Evolutionary conservation across 2,329 filamentous ascomycete genomes (phyloP).

Genomic region (Fusarium domesticum): DNA sequence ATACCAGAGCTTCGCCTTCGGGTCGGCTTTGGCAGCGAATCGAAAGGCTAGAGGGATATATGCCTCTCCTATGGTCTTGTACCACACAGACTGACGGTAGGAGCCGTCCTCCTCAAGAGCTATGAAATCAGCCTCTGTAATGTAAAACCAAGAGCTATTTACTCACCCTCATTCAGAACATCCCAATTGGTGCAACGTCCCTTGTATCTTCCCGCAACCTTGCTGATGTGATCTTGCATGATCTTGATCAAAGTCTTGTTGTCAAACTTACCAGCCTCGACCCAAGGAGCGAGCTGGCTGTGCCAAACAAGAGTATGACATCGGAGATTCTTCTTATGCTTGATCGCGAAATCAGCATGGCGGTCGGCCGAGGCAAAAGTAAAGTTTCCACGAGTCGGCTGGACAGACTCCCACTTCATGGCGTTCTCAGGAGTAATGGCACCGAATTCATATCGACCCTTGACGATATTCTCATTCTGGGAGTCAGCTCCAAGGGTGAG

Average conservation of each 20-base stretch:
- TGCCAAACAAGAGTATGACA: constrained; percentile 58
- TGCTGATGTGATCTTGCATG: constrained; percentile 51
- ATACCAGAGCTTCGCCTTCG: constrained; percentile 50
- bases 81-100: constrained; percentile 45
- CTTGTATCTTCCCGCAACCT: constrained; percentile 43
- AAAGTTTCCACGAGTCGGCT: constrained; percentile 53
- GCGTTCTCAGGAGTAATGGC: constrained; percentile 52
- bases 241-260: constrained; percentile 50
- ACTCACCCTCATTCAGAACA: constrained; percentile 48
- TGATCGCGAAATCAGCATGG: constrained; percentile 39
- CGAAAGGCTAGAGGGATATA: constrained; percentile 52
- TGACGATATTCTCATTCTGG: constrained; percentile 47
- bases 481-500: constrained; percentile 53
- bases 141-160: rapidly evolving
- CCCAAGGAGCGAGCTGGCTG: constrained; percentile 23
- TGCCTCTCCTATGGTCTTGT: constrained; percentile 45
- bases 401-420: constrained; percentile 54
- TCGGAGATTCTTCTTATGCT: constrained; percentile 49
- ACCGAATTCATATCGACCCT: constrained; percentile 51
- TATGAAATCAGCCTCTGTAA: background rate
- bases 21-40: constrained; percentile 44
- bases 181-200: constrained; percentile 52
- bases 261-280: constrained; percentile 38
- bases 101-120: constrained; percentile 49
- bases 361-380: constrained; percentile 52